A percentile compares a stretch with the other conserved stretches of the same genome.
These are phyloP conservation scores for Hypoxylon sp. DNA, from an alignment of 2,329 filamentous ascomycete species.

Conservation along the genomic window DNA sequence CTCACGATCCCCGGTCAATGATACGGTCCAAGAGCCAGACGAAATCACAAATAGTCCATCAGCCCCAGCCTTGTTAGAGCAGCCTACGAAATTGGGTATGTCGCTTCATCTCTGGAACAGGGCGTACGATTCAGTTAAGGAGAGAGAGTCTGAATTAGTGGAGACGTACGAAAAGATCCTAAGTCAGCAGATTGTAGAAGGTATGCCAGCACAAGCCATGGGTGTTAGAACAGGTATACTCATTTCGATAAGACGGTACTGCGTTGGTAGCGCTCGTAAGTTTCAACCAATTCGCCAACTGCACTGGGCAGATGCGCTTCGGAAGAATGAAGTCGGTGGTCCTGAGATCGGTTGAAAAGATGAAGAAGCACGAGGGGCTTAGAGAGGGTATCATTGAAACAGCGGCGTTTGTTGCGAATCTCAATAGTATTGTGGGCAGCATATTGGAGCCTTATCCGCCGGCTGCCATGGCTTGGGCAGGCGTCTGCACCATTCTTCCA, in stretches of 20 bases:
- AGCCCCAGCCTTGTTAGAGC: not conserved
- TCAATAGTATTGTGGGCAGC: not conserved
- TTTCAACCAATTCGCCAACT: slow-evolving; percentile 5
- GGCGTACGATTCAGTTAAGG: slow-evolving; percentile 1
- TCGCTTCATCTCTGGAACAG: slow-evolving; percentile 5
- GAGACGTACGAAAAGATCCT: not conserved
- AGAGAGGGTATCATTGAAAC: not conserved
- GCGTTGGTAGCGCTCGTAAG: not conserved
- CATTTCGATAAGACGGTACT: not conserved
- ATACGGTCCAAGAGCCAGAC: too few species aligned
- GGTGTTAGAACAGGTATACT: too few species aligned
- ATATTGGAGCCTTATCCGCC: not conserved
- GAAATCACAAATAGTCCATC: too few species aligned
- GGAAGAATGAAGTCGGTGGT: slow-evolving; percentile 1
- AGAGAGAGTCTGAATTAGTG: not conserved
- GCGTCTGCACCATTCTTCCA: not conserved
- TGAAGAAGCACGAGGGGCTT: not conserved
- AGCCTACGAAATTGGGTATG: not conserved
- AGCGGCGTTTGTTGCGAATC: not conserved
- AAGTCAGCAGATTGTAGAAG: too few species aligned
- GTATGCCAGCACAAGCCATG: too few species aligned
- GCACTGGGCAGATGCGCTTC: slow-evolving; percentile 2
- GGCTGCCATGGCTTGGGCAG: slow-evolving; percentile 2
- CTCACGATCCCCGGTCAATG: too few species aligned
- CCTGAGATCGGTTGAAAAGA: not conserved